A percentile compares a stretch with the other conserved stretches of the same genome.
Conservation (phyloP, 805 yeast species). For the Nakazawaea peltata region DNA sequence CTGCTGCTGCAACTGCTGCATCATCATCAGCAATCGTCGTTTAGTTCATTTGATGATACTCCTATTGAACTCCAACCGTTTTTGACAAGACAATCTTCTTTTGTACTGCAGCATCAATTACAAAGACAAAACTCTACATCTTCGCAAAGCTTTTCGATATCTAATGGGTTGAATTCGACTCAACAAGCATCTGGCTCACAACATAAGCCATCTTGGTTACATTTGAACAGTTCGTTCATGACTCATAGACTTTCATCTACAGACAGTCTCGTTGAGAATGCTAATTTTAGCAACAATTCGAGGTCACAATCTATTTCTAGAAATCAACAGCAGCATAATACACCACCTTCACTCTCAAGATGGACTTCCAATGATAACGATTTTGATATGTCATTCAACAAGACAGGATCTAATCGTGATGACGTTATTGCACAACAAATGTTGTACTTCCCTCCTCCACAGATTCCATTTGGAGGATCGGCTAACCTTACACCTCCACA, state of each 20-base stretch:
- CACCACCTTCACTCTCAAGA: slow-evolving; percentile 8
- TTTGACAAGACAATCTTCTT: slow-evolving; percentile 9
- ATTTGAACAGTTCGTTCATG: slow-evolving; percentile 21
- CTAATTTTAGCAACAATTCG: slow-evolving; percentile 3
- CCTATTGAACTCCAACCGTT: slow-evolving; percentile 10
- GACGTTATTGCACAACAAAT: slow-evolving; percentile 3
- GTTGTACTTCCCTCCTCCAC: slow-evolving; percentile 6
- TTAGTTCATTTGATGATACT: slow-evolving; percentile 6
- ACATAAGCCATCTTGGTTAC: slow-evolving; percentile 28
- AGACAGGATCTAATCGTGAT: background rate
- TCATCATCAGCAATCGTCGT: background rate
- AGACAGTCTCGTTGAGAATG: slow-evolving; percentile 23
- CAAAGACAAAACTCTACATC: slow-evolving; percentile 19
- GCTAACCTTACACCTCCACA: slow-evolving; percentile 9
- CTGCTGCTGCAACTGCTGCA: no score
- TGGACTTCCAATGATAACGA: slow-evolving; percentile 10
- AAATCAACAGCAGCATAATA: slow-evolving; percentile 1
- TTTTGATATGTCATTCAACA: slow-evolving; percentile 4
- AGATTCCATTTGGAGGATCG: slow-evolving; percentile 1
- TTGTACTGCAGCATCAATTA: slow-evolving; percentile 12
- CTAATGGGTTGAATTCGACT: slow-evolving; percentile 10
- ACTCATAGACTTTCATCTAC: slow-evolving; percentile 24
- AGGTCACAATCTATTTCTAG: no score
- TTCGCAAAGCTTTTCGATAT: slow-evolving; percentile 10
- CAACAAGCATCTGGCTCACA: no score